Percentiles rank a stretch among this genome's conserved stretches.
Conservation (phyloP, 768 basidiomycete species). For the Pisolithus orientalis region DNA sequence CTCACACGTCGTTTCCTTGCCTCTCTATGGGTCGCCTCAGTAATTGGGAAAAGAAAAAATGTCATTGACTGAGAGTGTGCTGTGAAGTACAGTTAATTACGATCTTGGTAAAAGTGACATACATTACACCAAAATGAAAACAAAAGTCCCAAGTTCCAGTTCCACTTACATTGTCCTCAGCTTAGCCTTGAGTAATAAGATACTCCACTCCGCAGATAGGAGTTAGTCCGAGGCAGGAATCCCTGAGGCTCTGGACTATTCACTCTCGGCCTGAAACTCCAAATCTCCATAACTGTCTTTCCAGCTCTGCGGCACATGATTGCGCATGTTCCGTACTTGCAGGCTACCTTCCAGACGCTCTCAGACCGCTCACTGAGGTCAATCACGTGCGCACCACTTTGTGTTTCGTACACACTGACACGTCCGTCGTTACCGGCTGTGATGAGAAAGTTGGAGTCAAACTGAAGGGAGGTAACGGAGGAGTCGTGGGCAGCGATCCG, state of each 20-base stretch:
- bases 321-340: constrained; percentile 65
- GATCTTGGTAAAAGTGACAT: no score
- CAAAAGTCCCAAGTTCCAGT: no score
- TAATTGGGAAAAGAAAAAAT: no score
- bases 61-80: no score
- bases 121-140: no score
- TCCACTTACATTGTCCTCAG: no score
- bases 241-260: background rate
- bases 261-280: constrained; percentile 58
- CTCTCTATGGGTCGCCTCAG: no score
- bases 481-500: constrained; percentile 87
- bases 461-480: constrained; percentile 80
- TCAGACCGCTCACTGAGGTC: constrained; percentile 76
- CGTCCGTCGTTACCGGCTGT: constrained; percentile 84
- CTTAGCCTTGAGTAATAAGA: no score
- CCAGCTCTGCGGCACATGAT: constrained; percentile 76
- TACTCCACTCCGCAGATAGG: no score
- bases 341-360: constrained; percentile 82
- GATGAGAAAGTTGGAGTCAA: constrained; percentile 76
- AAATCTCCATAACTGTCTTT: constrained; percentile 84
- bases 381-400: constrained; percentile 60
- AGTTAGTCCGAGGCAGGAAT: no score
- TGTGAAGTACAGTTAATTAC: no score
- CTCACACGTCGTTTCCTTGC: no score
- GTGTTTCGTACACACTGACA: constrained; percentile 64